A percentile compares a stretch with the other conserved stretches of the same genome.
Conservation (phyloP, 305 asterid genomes). For the Ajuga reptans region DNA sequence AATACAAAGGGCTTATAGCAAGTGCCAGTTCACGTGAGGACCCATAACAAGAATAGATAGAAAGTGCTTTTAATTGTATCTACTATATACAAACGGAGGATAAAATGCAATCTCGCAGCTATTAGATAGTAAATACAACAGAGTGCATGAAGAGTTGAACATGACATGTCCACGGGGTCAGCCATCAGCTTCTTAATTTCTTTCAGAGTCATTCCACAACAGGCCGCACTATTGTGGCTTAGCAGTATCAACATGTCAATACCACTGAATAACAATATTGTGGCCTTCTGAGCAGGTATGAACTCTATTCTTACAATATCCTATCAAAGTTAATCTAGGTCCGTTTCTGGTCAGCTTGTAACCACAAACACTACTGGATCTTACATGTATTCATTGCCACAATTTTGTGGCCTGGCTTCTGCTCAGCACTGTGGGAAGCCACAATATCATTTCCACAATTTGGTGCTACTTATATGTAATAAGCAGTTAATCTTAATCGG, state of each 20-base stretch:
- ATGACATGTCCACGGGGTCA: background rate
- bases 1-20: slow-evolving; percentile 24
- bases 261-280: background rate
- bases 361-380: background rate
- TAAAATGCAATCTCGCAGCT: background rate
- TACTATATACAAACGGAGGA: background rate
- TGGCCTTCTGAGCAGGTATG: background rate
- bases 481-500: slow-evolving; percentile 11
- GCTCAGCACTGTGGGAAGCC: slow-evolving; percentile 1
- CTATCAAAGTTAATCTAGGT: background rate
- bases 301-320: background rate
- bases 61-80: background rate
- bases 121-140: background rate
- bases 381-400: background rate
- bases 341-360: background rate
- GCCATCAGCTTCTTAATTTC: background rate
- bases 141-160: background rate
- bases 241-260: background rate
- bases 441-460: slow-evolving; percentile 9
- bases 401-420: slow-evolving; percentile 4
- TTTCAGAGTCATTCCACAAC: background rate
- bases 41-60: slow-evolving; percentile 4
- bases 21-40: slow-evolving; percentile 21
- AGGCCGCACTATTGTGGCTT: slow-evolving; percentile 5
- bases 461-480: background rate